Conservation (phyloP, 164 flowering plant species). For the Annona squamosa region DNA sequence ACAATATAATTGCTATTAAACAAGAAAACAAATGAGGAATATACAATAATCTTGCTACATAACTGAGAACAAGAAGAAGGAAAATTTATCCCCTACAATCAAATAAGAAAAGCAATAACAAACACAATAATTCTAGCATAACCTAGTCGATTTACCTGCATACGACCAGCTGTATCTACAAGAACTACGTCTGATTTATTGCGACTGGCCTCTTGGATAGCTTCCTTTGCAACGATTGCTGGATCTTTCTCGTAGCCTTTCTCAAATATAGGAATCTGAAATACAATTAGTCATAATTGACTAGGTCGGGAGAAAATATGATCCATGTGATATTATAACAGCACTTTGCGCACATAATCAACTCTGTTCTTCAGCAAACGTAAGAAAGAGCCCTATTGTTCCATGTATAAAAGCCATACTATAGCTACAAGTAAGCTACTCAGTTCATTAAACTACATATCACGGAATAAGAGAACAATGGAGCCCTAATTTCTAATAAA, state of each 20-base stretch:
- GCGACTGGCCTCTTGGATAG: slow-evolving; percentile 81
- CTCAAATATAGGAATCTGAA: slow-evolving; percentile 87
- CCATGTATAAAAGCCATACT: neutral
- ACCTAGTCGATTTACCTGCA: slow-evolving; percentile 58
- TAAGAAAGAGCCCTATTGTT: neutral
- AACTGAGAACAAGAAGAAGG: neutral
- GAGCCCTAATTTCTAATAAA: neutral
- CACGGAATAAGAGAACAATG: neutral
- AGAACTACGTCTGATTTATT: slow-evolving; percentile 93
- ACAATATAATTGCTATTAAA: neutral
- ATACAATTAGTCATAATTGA: slow-evolving; percentile 4
- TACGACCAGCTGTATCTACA: slow-evolving; percentile 96
- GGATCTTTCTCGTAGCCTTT: slow-evolving; percentile 99
- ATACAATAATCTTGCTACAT: neutral
- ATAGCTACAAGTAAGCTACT: neutral
- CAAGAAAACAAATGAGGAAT: neutral
- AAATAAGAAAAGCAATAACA: no score
- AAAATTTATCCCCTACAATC: no score
- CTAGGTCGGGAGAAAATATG: slow-evolving; percentile 5
- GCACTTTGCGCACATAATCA: neutral
- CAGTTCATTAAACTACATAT: neutral
- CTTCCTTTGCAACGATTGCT: slow-evolving; percentile 94
- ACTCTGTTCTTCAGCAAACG: neutral
- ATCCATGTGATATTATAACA: neutral
- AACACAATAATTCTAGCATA: no score